Evolutionary conservation across 352 stramenopile genomes (phyloP).

Genomic region (Globisporangium carolinianum): DNA sequence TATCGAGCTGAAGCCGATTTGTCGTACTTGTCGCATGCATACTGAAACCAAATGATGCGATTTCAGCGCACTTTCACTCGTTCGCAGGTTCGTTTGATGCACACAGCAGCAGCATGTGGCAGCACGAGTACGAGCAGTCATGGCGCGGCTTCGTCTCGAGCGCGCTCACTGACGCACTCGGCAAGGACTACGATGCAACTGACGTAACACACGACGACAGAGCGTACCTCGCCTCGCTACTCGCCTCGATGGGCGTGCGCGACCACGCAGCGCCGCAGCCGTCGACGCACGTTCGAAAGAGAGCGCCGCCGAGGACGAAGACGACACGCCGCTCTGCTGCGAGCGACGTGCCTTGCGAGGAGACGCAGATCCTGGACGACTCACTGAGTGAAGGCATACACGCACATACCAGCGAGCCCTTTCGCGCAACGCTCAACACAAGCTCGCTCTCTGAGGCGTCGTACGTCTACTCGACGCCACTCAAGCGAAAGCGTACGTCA

Average conservation of each 20-base stretch:
- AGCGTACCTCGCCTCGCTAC: conserved; percentile 28
- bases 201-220: conserved; percentile 27
- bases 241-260: conserved; percentile 17
- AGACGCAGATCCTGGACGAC: conserved; percentile 8
- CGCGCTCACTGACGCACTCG: conserved; percentile 33
- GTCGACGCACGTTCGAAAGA: background rate
- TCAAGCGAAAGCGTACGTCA: conserved; percentile 4
- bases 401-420: background rate
- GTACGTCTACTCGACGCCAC: conserved; percentile 65
- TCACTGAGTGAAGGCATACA: background rate
- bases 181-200: conserved; percentile 12
- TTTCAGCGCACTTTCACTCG: no score
- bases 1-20: no score
- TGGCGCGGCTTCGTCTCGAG: conserved; percentile 37
- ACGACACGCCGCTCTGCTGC: background rate
- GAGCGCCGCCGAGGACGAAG: background rate
- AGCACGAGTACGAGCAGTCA: conserved; percentile 56
- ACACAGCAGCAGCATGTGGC: conserved; percentile 23
- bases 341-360: background rate
- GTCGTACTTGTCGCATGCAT: no score
- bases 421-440: conserved; percentile 6
- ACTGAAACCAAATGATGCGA: no score
- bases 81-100: background rate
- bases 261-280: conserved; percentile 6
- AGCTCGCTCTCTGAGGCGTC: conserved; percentile 33